Percentiles rank a stretch among this genome's conserved stretches.
These are phyloP conservation scores for Fusarium oxysporum DNA, from an alignment of 2,329 filamentous ascomycete species.

Conservation along the genomic window DNA sequence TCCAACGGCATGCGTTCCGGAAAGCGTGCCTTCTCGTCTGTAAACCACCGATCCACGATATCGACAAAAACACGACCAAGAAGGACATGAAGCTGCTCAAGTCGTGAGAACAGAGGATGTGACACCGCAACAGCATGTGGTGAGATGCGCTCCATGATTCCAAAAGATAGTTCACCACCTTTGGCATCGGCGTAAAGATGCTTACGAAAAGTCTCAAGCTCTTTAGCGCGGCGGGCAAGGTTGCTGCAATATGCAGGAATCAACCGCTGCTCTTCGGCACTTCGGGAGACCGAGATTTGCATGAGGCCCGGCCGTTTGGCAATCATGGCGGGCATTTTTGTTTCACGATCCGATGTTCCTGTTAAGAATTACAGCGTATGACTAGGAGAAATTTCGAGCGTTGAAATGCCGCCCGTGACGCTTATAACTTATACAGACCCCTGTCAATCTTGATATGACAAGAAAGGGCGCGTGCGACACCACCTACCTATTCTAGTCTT, in stretches of 20 bases:
- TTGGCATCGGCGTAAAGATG: slow-evolving; percentile 1
- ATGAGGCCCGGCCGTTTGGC: slow-evolving; percentile 9
- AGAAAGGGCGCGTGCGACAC: neutral
- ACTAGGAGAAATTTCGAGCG: rapidly evolving
- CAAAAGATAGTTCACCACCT: neutral
- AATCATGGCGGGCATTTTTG: slow-evolving; percentile 15
- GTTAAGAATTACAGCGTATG: rapidly evolving
- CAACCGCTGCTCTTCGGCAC: slow-evolving; percentile 13
- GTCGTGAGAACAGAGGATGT: neutral
- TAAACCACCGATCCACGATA: slow-evolving; percentile 24
- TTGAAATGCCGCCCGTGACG: too few relatives aligned
- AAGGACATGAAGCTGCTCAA: slow-evolving; percentile 8
- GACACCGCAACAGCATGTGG: slow-evolving; percentile 18
- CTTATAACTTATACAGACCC: neutral
- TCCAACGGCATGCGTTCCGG: slow-evolving; percentile 28
- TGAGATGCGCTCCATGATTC: slow-evolving; percentile 13
- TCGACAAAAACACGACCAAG: slow-evolving; percentile 23
- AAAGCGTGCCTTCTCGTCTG: slow-evolving; percentile 9
- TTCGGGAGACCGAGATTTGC: slow-evolving; percentile 30
- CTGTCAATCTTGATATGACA: neutral
- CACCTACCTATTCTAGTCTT: neutral
- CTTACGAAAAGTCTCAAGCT: slow-evolving; percentile 14
- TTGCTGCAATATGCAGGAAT: slow-evolving; percentile 28
- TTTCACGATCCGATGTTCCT: rapidly evolving
- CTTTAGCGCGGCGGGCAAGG: slow-evolving; percentile 12